Evolutionary conservation across 805 yeast genomes (phyloP), one percentile per base, ranked within the genome.

Genomic region (Candida rishiriensis): DNA sequence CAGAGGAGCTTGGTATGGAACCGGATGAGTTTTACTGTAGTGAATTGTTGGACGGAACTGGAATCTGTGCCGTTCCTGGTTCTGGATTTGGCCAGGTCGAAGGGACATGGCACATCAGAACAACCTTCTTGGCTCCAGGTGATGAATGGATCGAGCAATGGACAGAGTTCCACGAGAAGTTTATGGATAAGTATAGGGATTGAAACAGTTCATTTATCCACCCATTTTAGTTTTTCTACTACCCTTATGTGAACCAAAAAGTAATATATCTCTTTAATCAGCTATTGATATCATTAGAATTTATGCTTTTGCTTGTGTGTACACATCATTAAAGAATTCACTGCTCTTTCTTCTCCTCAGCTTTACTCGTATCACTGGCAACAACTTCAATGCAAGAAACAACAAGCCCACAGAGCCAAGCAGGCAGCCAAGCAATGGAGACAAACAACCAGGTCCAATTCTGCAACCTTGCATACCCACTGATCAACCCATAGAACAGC

Each of bases 61-160:
- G 99, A 55, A 88, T 93, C 48, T 93, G 99, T 68, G 88, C 95
- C 36, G 95, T 93, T 50, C 98, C 99, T 29, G 99, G 99, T 34
- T 81, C 88, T 30, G 99, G 99, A 0, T 93, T 93, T 57, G 97
- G 98, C 29, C 99, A 93, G 68, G 84, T 74, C 39, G 82, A 81
- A 39, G 95, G 88, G 16, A 89, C 97, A 3, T 85, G 75, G 69
- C 99, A 93, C 62, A 76, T 93, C 56, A 83, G 99, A 74, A 93
- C 99, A 1, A 93, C 99, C 0, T 93, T 93, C 71, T 73, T 93
- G 59, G 95, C 99, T 12, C 97, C 98, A 13, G 98, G 97, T 36
- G 75, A 78, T 21, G 91, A 88, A 55, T 88, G 97, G 88, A 87
- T 89, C 53, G 74, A 78, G 15, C 66, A 72, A 38, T 88, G 97